Base-by-base conservation (phyloP, 2,329 filamentous ascomycete species). In the Teratosphaeria pseudoeucalypti region DNA sequence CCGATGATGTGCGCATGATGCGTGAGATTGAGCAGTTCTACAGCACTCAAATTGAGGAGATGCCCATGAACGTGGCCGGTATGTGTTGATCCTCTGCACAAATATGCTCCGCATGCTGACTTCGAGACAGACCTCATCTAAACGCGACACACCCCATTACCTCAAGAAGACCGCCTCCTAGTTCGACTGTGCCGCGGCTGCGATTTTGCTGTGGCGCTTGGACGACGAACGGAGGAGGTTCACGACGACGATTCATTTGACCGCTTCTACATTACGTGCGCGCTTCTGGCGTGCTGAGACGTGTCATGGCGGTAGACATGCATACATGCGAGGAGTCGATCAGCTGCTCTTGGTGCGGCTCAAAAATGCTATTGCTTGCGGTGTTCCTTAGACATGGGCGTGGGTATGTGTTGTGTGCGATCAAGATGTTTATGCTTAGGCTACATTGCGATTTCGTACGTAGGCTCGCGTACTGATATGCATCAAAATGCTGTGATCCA, bases 31-130 rank as follows among this genome's bases (percentile, higher is more conserved):
- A 99, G 80, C 90, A 96, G 82, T 99, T 97, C 85, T 99, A 99
- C 88, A 96, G 90, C 85, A 99, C 94, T 78, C 94, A 99, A 83
- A 97, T 99, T 70, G 94, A 99, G 82, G 94, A 99, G 85, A 99
- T 99, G 94, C 94, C 94, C 74, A 97, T 99, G 94, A 87, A 87
- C 78, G 85, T 87, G 77, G 82, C 83, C 74, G 81, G 80, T 82
- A 79, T 73, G 81, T 77, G 55, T 53, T 54, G 19, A 37, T 11
- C 11, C 27, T 32, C 16, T 34, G n/a, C 19, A 32, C 14, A 9
- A 12, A 23, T 6, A 7, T 27, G 14, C 27, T 55, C 32, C 27
- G 9, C n/a, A 29, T 32, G 53, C 58, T 61, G 57, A 62, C 54
- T 86, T 86, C 12, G 34, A 27, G 43, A 11, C 66, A 74, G 73